Conservation (phyloP, 208 protist genomes). For the Leishmania lainsoni region DNA sequence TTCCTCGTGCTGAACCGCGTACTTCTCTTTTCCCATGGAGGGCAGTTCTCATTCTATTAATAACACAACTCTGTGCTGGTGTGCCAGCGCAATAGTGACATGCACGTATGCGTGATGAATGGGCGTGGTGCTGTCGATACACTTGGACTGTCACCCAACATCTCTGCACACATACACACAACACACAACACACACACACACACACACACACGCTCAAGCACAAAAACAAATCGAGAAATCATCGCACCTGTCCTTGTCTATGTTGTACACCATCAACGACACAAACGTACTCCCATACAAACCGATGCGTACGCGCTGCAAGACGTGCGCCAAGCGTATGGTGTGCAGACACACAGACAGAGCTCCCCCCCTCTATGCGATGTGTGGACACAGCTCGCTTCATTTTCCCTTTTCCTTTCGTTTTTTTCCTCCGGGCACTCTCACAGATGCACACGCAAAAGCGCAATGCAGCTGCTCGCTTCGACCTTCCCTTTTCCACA, state of each 20-base stretch:
- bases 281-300: neutral
- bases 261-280: neutral
- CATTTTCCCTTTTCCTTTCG: neutral
- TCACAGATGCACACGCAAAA: neutral
- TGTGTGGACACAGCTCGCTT: neutral
- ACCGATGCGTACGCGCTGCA: neutral
- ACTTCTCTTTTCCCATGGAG: neutral
- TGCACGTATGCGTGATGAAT: neutral
- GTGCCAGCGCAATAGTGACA: neutral
- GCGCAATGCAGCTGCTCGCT: neutral
- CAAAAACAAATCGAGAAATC: neutral
- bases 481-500: neutral
- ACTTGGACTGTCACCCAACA: neutral
- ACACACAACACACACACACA: neutral
- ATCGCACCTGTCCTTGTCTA: neutral
- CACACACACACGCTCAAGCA: neutral
- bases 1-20: neutral
- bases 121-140: constrained; percentile 6
- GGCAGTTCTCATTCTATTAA: neutral
- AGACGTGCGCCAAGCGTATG: neutral
- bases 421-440: neutral
- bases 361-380: neutral
- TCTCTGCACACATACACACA: neutral
- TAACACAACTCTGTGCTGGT: neutral
- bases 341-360: neutral